A percentile compares a stretch with the other conserved stretches of the same genome.
Conservation (phyloP, 2,329 filamentous ascomycete species). For the Geosmithia morbida region DNA sequence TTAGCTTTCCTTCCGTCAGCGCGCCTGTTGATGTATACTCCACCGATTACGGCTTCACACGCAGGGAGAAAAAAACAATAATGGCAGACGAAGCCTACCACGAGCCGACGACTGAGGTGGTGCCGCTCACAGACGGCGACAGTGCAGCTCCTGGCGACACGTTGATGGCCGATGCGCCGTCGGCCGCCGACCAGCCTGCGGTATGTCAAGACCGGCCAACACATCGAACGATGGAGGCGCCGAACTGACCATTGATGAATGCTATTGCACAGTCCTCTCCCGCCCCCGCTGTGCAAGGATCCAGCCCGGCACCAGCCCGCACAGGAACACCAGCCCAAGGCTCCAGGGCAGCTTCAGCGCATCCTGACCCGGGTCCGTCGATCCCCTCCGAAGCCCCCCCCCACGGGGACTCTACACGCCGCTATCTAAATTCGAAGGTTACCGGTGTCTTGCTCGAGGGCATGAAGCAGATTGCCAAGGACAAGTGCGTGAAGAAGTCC, state of each 20-base stretch:
- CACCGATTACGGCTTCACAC: too few species aligned
- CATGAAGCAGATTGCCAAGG: conserved; percentile 58
- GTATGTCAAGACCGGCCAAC: conserved; percentile 16
- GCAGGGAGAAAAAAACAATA: not conserved
- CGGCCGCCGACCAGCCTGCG: conserved; percentile 19
- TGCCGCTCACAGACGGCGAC: not conserved
- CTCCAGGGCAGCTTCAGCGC: conserved; percentile 41
- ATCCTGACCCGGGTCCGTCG: conserved; percentile 35
- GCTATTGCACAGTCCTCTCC: conserved; percentile 18
- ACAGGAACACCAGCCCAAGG: conserved; percentile 33
- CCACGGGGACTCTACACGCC: conserved; percentile 54
- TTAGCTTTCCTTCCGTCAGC: not conserved
- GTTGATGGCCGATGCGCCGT: conserved; percentile 26
- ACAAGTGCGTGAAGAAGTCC: conserved; percentile 43
- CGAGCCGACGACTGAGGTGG: conserved; percentile 7
- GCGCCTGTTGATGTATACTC: too few species aligned
- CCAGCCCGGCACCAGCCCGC: conserved; percentile 26
- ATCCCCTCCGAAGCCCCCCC: conserved; percentile 45
- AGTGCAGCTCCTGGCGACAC: conserved; percentile 18
- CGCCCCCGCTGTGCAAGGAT: conserved; percentile 17
- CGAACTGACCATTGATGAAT: not conserved
- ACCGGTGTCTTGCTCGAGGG: conserved; percentile 56
- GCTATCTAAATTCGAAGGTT: conserved; percentile 59
- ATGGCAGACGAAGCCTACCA: conserved; percentile 16
- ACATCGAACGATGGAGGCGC: not conserved